phyloP scores from a whole-genome alignment of 768 basidiomycete genomes.

The Austroboletus festivus region DNA sequence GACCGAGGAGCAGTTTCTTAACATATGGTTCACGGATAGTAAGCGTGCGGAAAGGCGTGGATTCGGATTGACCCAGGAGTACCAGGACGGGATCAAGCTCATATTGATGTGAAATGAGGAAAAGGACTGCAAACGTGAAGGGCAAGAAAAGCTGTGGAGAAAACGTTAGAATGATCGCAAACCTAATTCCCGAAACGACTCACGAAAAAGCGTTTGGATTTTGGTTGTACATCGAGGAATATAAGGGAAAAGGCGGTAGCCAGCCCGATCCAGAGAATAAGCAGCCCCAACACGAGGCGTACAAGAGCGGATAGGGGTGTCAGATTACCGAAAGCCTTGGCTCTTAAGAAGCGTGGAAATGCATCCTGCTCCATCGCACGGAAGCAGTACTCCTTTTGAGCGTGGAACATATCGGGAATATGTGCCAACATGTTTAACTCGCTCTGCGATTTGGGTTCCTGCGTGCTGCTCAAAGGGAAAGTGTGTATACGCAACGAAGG shows the following conservation, averaged over 20 bases:
- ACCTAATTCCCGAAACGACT: conserved; percentile 36
- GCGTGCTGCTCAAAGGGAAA: conserved; percentile 78
- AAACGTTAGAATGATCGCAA: conserved; percentile 4
- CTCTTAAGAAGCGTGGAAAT: conserved; percentile 89
- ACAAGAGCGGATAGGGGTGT: conserved; percentile 89
- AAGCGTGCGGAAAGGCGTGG: conserved; percentile 93
- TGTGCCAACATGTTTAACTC: conserved; percentile 81
- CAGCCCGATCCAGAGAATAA: conserved; percentile 94
- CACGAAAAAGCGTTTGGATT: conserved; percentile 92
- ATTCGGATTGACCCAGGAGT: conserved; percentile 91
- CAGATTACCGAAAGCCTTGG: conserved; percentile 97
- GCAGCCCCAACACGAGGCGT: conserved; percentile 77
- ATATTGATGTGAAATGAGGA: conserved; percentile 94
- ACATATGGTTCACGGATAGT: conserved; percentile 93
- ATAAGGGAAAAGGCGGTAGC: conserved; percentile 87
- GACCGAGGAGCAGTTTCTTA: conserved; percentile 80
- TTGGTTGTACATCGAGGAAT: conserved; percentile 91
- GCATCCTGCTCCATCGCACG: conserved; percentile 95
- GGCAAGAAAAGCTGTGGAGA: conserved; percentile 85
- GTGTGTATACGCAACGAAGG: conserved; percentile 86
- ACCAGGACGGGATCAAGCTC: conserved; percentile 96
- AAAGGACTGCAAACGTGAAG: conserved; percentile 83
- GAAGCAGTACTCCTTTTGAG: conserved; percentile 97
- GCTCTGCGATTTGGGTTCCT: conserved; percentile 63
- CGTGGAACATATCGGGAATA: conserved; percentile 94